phyloP scores from a whole-genome alignment of 2,329 filamentous ascomycete species.

The Aspergillus fumigatus region DNA sequence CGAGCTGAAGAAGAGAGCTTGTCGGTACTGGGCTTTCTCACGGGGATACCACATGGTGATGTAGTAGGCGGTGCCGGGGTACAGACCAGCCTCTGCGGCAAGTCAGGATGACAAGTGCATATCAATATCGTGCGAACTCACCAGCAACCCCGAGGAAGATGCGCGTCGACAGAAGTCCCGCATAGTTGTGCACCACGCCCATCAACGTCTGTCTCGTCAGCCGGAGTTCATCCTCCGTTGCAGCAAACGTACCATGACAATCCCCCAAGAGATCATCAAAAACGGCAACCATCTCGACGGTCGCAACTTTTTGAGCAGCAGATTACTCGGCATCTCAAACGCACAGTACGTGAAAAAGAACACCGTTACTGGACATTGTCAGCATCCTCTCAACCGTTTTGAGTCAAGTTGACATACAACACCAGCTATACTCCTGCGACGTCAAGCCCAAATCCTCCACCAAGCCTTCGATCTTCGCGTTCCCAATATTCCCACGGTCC shows the following conservation, averaged over 20 bases:
- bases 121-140: neutral
- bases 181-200: conserved; percentile 45
- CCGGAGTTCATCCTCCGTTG: neutral
- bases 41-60: conserved; percentile 46
- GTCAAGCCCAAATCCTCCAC: conserved; percentile 26
- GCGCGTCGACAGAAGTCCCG: conserved; percentile 44
- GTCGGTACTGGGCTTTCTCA: conserved; percentile 40
- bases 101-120: neutral
- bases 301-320: conserved; percentile 20
- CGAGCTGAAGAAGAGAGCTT: conserved; percentile 46
- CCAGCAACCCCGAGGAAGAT: conserved; percentile 41
- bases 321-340: conserved; percentile 22
- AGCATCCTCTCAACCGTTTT: neutral
- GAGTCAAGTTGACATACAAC: conserved; percentile 12
- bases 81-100: conserved; percentile 37
- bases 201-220: conserved; percentile 37
- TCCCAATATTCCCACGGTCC: conserved; percentile 34
- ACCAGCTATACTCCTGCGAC: conserved; percentile 29
- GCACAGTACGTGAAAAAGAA: conserved; percentile 25
- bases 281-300: conserved; percentile 29
- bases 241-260: conserved; percentile 32
- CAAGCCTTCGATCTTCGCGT: conserved; percentile 31
- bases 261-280: conserved; percentile 41
- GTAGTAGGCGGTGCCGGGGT: conserved; percentile 43
- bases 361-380: conserved; percentile 21